Conservation (phyloP, 2,329 filamentous ascomycete genomes). For the Penicillium sp. region DNA sequence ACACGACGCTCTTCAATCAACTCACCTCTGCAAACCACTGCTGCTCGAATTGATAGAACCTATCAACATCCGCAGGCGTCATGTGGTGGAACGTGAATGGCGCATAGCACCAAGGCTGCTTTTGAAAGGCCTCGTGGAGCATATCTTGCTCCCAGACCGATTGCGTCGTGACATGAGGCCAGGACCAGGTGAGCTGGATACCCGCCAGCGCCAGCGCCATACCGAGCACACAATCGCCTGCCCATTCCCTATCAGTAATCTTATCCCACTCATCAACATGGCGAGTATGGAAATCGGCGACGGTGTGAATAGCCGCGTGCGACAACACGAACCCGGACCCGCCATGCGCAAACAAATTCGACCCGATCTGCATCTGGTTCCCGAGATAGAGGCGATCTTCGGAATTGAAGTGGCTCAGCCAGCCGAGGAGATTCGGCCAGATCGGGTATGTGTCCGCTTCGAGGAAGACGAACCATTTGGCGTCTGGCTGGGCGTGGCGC, state of each 20-base stretch:
- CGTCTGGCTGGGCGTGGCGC: slow-evolving; percentile 43
- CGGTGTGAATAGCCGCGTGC: slow-evolving; percentile 44
- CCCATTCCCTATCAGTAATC: slow-evolving; percentile 44
- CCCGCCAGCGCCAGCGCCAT: slow-evolving; percentile 45
- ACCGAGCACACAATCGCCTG: slow-evolving; percentile 50
- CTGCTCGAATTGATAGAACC: slow-evolving; percentile 27
- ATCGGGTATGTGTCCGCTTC: slow-evolving; percentile 59
- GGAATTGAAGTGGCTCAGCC: slow-evolving; percentile 51
- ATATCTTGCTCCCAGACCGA: slow-evolving; percentile 29
- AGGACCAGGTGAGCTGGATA: slow-evolving; percentile 37
- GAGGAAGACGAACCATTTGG: slow-evolving; percentile 59
- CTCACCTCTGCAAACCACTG: slow-evolving; percentile 29
- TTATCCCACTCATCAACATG: slow-evolving; percentile 44
- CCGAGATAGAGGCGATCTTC: slow-evolving; percentile 51
- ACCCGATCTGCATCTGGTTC: slow-evolving; percentile 50
- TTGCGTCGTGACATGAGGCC: slow-evolving; percentile 24
- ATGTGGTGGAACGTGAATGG: slow-evolving; percentile 33
- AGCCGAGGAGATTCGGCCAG: slow-evolving; percentile 53
- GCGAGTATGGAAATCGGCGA: slow-evolving; percentile 42
- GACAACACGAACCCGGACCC: slow-evolving; percentile 54
- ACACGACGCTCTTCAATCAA: background rate
- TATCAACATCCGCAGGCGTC: slow-evolving; percentile 26
- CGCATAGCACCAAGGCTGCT: slow-evolving; percentile 28
- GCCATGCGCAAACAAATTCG: slow-evolving; percentile 50
- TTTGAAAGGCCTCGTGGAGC: slow-evolving; percentile 18